These are phyloP conservation scores for Annulohypoxylon truncatum DNA, from an alignment of 2,329 filamentous ascomycete species.

Conservation along the genomic window DNA sequence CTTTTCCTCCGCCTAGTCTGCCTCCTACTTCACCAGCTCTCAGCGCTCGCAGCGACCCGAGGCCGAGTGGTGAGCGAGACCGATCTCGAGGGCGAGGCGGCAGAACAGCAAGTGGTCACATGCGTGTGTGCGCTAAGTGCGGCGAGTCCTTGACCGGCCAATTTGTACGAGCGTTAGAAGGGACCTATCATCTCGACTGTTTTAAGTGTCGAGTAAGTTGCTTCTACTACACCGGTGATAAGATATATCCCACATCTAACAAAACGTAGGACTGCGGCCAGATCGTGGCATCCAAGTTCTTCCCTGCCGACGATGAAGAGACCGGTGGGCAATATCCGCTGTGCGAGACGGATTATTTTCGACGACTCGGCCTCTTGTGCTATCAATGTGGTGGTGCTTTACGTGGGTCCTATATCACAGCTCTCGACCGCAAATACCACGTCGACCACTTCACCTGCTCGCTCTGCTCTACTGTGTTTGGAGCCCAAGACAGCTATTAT, in stretches of 20 bases:
- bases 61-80: conserved; percentile 68
- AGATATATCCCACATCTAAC: conserved; percentile 35
- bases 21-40: conserved; percentile 54
- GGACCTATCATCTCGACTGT: conserved; percentile 96
- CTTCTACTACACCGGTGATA: conserved; percentile 6
- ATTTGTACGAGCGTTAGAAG: conserved; percentile 92
- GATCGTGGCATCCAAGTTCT: conserved; percentile 98
- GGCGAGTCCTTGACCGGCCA: conserved; percentile 89
- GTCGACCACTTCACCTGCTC: conserved; percentile 99
- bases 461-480: conserved; percentile 96
- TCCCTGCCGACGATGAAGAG: conserved; percentile 92
- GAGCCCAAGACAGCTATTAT: conserved; percentile 98
- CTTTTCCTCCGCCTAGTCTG: conserved; percentile 46
- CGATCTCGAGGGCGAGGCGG: conserved; percentile 65
- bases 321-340: conserved; percentile 90
- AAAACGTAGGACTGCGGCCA: conserved; percentile 85
- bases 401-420: conserved; percentile 97
- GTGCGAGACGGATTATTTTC: conserved; percentile 98
- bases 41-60: conserved; percentile 57
- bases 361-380: conserved; percentile 89
- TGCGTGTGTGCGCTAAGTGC: conserved; percentile 86
- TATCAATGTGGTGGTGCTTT: conserved; percentile 92
- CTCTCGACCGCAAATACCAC: conserved; percentile 96
- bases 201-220: conserved; percentile 92
- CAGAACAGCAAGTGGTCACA: conserved; percentile 68